Conservation (phyloP, 306 rosid genomes). For the Fragaria vesca region DNA sequence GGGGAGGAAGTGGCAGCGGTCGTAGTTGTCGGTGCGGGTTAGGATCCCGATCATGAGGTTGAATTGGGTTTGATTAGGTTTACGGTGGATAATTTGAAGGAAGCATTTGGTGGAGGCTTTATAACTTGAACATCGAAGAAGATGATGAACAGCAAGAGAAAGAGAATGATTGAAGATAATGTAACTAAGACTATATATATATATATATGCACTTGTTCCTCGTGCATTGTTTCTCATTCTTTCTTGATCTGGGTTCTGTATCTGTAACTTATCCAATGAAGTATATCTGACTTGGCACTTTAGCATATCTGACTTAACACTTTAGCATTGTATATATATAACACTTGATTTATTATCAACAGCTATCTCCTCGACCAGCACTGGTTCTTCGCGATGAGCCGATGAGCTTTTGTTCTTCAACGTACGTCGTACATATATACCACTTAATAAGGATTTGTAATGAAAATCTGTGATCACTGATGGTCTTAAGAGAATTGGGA, state of each 20-base stretch:
- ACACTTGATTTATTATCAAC: no score
- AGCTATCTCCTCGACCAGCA: no score
- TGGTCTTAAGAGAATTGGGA: no score
- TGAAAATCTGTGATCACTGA: no score
- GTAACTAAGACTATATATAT: neutral
- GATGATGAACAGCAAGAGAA: slow-evolving; percentile 18
- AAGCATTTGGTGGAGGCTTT: neutral
- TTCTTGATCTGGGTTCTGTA: neutral
- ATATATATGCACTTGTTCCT: slow-evolving; percentile 1
- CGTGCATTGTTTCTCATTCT: neutral
- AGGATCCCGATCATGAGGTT: slow-evolving; percentile 32
- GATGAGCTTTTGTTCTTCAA: no score
- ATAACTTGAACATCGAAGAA: slow-evolving; percentile 2
- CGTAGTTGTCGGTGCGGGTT: slow-evolving; percentile 21
- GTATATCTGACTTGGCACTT: no score
- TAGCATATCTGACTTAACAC: neutral
- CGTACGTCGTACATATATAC: no score
- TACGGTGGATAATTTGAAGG: neutral
- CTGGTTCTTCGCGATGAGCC: no score
- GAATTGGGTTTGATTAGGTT: neutral
- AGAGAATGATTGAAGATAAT: slow-evolving; percentile 7
- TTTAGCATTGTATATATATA: no score
- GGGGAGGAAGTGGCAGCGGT: slow-evolving; percentile 32
- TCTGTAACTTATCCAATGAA: neutral
- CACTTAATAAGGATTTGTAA: no score